Conservation (phyloP, 1,284 basidiomycete genomes). For the Fistulina hepatica region DNA sequence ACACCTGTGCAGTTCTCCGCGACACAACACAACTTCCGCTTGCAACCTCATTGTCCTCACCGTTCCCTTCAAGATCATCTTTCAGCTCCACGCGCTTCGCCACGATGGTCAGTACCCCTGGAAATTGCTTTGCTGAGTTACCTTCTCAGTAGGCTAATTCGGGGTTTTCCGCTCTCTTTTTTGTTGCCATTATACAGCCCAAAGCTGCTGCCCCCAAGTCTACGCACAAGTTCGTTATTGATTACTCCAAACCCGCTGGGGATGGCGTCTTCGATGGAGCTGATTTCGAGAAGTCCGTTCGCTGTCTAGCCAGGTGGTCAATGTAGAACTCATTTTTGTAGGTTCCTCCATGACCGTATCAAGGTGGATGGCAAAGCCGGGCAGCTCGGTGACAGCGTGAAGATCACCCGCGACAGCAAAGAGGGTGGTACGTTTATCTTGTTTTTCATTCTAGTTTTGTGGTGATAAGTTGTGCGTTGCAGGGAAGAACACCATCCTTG, state of each 20-base stretch:
- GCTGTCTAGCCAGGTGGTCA: no score
- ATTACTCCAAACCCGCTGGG: constrained; percentile 87
- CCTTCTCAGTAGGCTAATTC: constrained; percentile 85
- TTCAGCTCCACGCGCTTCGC: constrained; percentile 14
- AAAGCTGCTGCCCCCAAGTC: constrained; percentile 62
- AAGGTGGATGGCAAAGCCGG: constrained; percentile 77
- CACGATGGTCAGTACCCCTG: constrained; percentile 60
- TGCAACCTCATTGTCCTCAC: constrained; percentile 1
- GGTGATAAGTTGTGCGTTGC: constrained; percentile 31
- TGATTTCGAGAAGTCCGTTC: constrained; percentile 88
- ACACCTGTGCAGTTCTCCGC: no score
- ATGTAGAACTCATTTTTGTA: no score
- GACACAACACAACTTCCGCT: constrained; percentile 7
- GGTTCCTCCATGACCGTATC: constrained; percentile 88
- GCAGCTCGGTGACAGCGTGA: constrained; percentile 79
- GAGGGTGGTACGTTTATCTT: constrained; percentile 13
- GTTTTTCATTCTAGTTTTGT: constrained; percentile 3
- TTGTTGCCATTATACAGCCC: constrained; percentile 37
- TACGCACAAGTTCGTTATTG: constrained; percentile 89
- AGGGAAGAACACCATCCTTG: constrained; percentile 57
- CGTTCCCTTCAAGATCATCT: constrained; percentile 15
- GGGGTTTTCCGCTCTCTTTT: constrained; percentile 28
- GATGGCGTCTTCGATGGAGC: constrained; percentile 90
- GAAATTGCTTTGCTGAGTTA: constrained; percentile 72
- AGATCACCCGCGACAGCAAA: constrained; percentile 74